Evolutionary conservation across 2,329 filamentous ascomycete species (phyloP).

Genomic region (Sporothrix brunneoviolacea): DNA sequence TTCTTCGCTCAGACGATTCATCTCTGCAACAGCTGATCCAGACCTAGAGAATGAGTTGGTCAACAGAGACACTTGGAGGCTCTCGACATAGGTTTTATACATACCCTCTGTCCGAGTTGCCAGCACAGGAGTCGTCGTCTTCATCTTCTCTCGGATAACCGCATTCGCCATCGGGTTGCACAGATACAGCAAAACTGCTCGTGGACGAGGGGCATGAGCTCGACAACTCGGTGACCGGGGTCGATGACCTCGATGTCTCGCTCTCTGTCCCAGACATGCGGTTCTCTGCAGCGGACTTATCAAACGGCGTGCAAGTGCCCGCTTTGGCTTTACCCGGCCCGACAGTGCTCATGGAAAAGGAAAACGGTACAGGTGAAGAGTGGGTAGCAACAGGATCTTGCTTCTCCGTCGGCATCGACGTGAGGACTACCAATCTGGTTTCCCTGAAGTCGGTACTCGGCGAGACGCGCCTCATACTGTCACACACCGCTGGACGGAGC

Average conservation of each 20-base stretch:
- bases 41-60: neutral
- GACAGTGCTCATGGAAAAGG: neutral
- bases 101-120: constrained; percentile 16
- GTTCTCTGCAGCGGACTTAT: neutral
- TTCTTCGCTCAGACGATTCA: neutral
- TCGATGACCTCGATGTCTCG: constrained; percentile 17
- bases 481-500: constrained; percentile 7
- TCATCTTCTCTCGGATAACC: constrained; percentile 9
- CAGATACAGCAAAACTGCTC: constrained; percentile 15
- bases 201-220: constrained; percentile 14
- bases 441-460: constrained; percentile 3
- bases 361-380: neutral
- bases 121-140: constrained; percentile 1
- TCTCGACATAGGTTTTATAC: too few relatives aligned
- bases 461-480: neutral
- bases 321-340: neutral
- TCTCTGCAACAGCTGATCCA: neutral
- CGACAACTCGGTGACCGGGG: constrained; percentile 16
- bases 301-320: neutral
- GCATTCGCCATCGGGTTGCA: too few relatives aligned
- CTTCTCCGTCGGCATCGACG: neutral
- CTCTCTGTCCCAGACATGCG: constrained; percentile 7
- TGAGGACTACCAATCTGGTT: constrained; percentile 5
- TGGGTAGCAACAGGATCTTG: neutral
- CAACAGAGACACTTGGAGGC: too few relatives aligned